Percentiles rank a stretch among this genome's conserved stretches.
phyloP scores from a whole-genome alignment of 306 rosid genomes.

The Hippophae gyantsensis region DNA sequence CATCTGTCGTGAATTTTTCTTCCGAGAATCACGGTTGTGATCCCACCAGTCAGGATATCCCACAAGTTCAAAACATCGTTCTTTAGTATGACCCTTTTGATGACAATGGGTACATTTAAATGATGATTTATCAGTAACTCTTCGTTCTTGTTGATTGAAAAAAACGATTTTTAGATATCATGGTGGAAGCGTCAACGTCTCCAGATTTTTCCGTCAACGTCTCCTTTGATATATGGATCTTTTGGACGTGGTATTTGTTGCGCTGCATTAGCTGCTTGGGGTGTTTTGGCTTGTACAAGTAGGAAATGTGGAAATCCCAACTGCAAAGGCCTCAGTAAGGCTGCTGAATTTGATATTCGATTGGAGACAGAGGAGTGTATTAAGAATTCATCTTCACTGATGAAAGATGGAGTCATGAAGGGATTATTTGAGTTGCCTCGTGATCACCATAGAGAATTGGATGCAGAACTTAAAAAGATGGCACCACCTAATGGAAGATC shows the following conservation, averaged over 20 bases:
- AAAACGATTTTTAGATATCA: too few species aligned
- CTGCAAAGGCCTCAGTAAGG: slow-evolving; percentile 71
- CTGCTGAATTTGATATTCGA: slow-evolving; percentile 89
- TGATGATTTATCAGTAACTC: too few species aligned
- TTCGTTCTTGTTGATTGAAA: too few species aligned
- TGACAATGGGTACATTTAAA: too few species aligned
- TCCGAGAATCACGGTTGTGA: too few species aligned
- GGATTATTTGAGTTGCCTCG: slow-evolving; percentile 78
- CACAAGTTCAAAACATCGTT: too few species aligned
- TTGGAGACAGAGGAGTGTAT: slow-evolving; percentile 93
- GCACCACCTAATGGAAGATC: slow-evolving; percentile 93
- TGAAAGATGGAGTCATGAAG: slow-evolving; percentile 47
- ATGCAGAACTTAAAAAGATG: slow-evolving; percentile 94
- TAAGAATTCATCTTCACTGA: slow-evolving; percentile 48
- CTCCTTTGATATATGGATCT: slow-evolving; percentile 51
- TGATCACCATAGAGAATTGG: slow-evolving; percentile 82
- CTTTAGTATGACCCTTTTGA: too few species aligned
- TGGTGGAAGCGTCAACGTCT: too few species aligned
- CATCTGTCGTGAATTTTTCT: too few species aligned
- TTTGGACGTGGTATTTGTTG: slow-evolving; percentile 44
- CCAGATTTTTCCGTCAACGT: too few species aligned
- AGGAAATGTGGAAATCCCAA: slow-evolving; percentile 72
- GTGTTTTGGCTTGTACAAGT: slow-evolving; percentile 44
- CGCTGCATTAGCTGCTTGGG: slow-evolving; percentile 72
- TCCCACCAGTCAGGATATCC: too few species aligned